Evolutionary conservation across 805 yeast species (phyloP).

Genomic region (Candida boleticola): DNA sequence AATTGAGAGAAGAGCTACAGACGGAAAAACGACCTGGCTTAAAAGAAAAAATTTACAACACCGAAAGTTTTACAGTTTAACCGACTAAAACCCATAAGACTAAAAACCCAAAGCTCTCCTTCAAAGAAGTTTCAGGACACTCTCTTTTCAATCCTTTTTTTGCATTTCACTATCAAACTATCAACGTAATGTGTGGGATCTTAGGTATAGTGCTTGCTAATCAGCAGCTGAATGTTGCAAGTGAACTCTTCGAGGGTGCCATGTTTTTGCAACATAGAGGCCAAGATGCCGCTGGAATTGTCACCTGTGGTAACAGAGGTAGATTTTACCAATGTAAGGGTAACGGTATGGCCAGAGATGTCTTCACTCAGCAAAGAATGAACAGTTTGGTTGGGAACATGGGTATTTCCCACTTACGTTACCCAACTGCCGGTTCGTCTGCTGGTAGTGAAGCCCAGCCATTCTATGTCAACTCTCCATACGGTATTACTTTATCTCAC

Average conservation of each 20-base stretch:
- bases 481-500: slow-evolving; percentile 87
- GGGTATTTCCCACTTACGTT: slow-evolving; percentile 94
- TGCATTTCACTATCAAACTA: too few species aligned
- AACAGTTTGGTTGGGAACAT: slow-evolving; percentile 80
- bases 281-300: slow-evolving; percentile 99
- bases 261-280: slow-evolving; percentile 95
- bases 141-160: too few species aligned
- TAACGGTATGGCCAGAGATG: slow-evolving; percentile 98
- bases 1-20: neutral
- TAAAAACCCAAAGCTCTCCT: too few species aligned
- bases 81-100: too few species aligned
- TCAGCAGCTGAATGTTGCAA: slow-evolving; percentile 69
- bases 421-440: slow-evolving; percentile 96
- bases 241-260: slow-evolving; percentile 90
- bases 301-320: slow-evolving; percentile 92
- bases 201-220: slow-evolving; percentile 84
- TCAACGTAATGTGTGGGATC: slow-evolving; percentile 98
- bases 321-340: slow-evolving; percentile 97
- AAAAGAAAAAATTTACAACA: too few species aligned
- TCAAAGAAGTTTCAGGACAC: too few species aligned
- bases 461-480: slow-evolving; percentile 95
- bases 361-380: slow-evolving; percentile 83
- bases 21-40: too few species aligned
- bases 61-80: too few species aligned
- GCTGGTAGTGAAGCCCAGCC: slow-evolving; percentile 99